These are phyloP conservation scores for Pichia exigua DNA, from an alignment of 805 yeast species.

Conservation along the genomic window DNA sequence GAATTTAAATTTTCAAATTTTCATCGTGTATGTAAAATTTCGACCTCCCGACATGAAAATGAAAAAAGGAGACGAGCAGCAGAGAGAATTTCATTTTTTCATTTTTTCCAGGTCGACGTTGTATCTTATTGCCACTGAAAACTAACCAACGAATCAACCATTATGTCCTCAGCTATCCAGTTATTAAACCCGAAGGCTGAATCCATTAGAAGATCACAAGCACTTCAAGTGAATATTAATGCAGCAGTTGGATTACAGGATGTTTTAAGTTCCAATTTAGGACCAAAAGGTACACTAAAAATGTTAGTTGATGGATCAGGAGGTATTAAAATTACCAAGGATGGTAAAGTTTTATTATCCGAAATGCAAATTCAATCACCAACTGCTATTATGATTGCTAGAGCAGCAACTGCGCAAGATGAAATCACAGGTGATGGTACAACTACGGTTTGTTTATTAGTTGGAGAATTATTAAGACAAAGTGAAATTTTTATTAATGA, in stretches of 20 bases:
- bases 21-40: no score
- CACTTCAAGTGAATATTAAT: conserved; percentile 86
- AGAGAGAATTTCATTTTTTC: background rate
- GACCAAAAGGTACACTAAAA: conserved; percentile 95
- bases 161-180: conserved; percentile 62
- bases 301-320: conserved; percentile 98
- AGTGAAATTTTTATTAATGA: conserved; percentile 87
- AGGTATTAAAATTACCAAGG: conserved; percentile 89
- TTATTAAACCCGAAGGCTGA: conserved; percentile 95
- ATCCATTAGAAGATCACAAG: conserved; percentile 91
- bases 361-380: conserved; percentile 97
- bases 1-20: no score
- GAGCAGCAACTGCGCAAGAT: conserved; percentile 98
- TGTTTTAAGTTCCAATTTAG: conserved; percentile 84
- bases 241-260: conserved; percentile 97
- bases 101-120: background rate
- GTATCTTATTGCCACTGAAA: background rate
- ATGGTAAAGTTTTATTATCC: conserved; percentile 85
- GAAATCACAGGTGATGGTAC: conserved; percentile 99
- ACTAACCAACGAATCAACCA: background rate
- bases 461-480: conserved; percentile 90
- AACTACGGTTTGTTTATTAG: conserved; percentile 87
- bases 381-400: conserved; percentile 83
- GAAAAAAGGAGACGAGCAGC: no score
- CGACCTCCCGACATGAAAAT: background rate